Evolutionary conservation across 306 rosid genomes (phyloP).

Genomic region (Crataegus laevigata): DNA sequence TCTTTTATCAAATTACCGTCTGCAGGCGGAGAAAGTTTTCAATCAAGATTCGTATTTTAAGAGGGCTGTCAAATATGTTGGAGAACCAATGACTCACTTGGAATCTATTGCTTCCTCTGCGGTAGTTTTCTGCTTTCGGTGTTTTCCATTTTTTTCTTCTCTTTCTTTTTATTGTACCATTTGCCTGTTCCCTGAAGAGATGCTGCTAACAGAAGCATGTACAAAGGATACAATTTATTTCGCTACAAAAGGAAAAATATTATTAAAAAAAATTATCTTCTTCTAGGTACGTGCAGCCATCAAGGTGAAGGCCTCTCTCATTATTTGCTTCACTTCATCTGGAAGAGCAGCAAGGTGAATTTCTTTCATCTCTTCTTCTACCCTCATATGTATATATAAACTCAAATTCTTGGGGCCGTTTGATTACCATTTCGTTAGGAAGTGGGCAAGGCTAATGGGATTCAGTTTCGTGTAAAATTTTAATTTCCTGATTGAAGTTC

Average conservation of each 20-base stretch:
- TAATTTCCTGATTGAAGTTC: neutral
- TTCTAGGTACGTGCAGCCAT: constrained; percentile 87
- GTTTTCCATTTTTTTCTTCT: neutral
- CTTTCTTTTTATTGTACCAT: neutral
- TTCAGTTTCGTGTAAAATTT: neutral
- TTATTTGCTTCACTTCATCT: constrained; percentile 85
- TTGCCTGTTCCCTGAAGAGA: neutral
- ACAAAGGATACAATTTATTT: neutral
- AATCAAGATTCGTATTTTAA: constrained; percentile 84
- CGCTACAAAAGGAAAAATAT: neutral
- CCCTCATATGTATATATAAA: neutral
- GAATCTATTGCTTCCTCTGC: constrained; percentile 96
- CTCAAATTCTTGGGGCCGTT: neutral
- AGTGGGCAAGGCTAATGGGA: neutral
- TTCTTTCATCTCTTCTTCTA: neutral
- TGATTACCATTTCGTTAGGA: neutral
- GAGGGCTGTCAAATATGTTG: constrained; percentile 65
- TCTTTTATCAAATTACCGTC: constrained; percentile 3
- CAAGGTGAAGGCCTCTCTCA: constrained; percentile 82
- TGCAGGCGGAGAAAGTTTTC: constrained; percentile 94
- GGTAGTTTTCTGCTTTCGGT: constrained; percentile 33
- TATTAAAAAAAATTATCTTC: neutral
- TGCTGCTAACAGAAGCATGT: neutral
- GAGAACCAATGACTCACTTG: constrained; percentile 94
- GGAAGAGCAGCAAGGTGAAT: constrained; percentile 85